Evolutionary conservation across 305 asterid genomes (phyloP).

Genomic region (Rubia peregrina): DNA sequence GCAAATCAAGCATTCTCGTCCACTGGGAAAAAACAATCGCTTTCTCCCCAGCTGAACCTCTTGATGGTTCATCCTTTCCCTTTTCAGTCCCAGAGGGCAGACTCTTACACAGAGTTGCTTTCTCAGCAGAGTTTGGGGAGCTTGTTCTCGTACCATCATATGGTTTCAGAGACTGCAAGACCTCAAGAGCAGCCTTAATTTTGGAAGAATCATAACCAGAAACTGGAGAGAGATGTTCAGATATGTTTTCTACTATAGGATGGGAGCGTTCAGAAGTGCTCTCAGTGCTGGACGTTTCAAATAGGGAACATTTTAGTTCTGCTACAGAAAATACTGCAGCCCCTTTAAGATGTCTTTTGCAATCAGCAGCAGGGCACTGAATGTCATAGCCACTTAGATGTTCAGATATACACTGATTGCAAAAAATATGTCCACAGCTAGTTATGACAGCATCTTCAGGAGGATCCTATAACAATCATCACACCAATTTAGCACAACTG

Average conservation of each 20-base stretch:
- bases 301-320: conserved; percentile 49
- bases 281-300: conserved; percentile 36
- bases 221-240: conserved; percentile 29
- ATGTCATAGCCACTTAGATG: conserved; percentile 72
- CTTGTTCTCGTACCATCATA: conserved; percentile 15
- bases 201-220: conserved; percentile 71
- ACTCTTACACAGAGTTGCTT: conserved; percentile 14
- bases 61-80: conserved; percentile 20
- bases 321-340: conserved; percentile 56
- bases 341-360: conserved; percentile 53
- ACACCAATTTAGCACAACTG: conserved; percentile 3
- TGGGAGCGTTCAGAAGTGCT: conserved; percentile 29
- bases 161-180: conserved; percentile 48
- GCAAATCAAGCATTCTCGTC: conserved; percentile 98
- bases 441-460: conserved; percentile 97
- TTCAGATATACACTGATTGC: conserved; percentile 94
- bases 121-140: conserved; percentile 20
- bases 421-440: conserved; percentile 85
- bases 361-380: conserved; percentile 70
- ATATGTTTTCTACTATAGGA: conserved; percentile 29
- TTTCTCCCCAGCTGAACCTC: conserved; percentile 52
- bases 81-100: conserved; percentile 17
- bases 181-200: conserved; percentile 79
- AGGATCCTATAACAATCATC: conserved; percentile 54
- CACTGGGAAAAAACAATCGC: conserved; percentile 98